Evolutionary conservation across 1,284 basidiomycete genomes (phyloP).

Genomic region (Trichosporon sp.): DNA sequence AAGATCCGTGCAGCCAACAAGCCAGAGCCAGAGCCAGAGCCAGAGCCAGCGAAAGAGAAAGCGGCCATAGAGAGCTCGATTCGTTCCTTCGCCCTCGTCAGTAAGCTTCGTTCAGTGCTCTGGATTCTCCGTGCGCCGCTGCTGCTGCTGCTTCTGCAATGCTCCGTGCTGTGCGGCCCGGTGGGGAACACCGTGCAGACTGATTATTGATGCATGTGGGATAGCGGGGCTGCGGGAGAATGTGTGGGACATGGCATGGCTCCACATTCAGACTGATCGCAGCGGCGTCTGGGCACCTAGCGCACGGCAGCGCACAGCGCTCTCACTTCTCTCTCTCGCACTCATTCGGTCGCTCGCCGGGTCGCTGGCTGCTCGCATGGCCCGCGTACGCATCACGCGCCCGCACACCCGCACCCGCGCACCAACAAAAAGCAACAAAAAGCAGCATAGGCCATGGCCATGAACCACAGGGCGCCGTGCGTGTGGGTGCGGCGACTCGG

Average conservation of each 20-base stretch:
- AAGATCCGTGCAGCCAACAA: slow-evolving; percentile 1
- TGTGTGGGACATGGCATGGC: background rate
- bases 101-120: background rate
- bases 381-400: background rate
- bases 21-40: no score
- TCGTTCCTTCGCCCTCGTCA: background rate
- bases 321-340: no score
- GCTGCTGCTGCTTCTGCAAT: background rate
- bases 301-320: background rate
- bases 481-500: background rate
- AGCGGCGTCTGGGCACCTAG: background rate
- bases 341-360: no score
- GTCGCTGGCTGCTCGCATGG: background rate
- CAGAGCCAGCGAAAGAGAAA: no score
- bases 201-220: background rate
- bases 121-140: background rate
- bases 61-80: background rate
- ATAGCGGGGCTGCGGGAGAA: no score
- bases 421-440: no score
- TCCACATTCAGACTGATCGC: background rate
- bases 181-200: background rate
- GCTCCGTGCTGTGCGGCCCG: background rate
- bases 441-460: no score
- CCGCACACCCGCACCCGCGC: no score
- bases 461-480: background rate